These are phyloP conservation scores for Pyronema omphalodes DNA, from an alignment of 495 filamentous ascomycete genomes.

Conservation along the genomic window DNA sequence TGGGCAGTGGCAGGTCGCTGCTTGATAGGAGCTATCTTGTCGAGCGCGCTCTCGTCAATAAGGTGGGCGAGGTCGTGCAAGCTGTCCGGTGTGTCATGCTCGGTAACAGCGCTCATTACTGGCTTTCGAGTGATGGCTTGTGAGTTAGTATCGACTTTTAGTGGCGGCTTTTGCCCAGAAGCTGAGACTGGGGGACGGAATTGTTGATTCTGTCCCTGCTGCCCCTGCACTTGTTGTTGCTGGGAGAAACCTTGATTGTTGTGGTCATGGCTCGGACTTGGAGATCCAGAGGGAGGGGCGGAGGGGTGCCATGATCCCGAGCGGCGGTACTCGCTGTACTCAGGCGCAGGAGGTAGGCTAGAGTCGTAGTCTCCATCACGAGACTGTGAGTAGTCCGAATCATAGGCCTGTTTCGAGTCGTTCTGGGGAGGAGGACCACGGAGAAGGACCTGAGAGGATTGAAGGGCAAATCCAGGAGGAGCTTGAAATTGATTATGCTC, in stretches of 20 bases:
- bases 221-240: too few species aligned
- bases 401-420: constrained; percentile 14
- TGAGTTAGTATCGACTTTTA: constrained; percentile 24
- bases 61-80: constrained; percentile 45
- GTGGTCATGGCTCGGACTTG: background rate
- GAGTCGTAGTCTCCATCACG: constrained; percentile 1
- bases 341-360: background rate
- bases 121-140: constrained; percentile 44
- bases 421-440: constrained; percentile 16
- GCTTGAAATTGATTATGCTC: constrained; percentile 14
- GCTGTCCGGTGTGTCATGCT: constrained; percentile 30
- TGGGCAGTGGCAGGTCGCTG: too few species aligned
- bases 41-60: constrained; percentile 46
- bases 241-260: too few species aligned
- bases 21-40: constrained; percentile 24
- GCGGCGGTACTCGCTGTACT: background rate
- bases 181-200: constrained; percentile 12
- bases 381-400: constrained; percentile 16
- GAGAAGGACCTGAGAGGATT: constrained; percentile 19
- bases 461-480: constrained; percentile 20
- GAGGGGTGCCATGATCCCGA: background rate
- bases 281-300: background rate
- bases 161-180: constrained; percentile 11
- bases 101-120: constrained; percentile 34
- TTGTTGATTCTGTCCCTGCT: background rate